Base-by-base conservation (phyloP, 495 filamentous ascomycete species). In the Wilcoxina mikolae region DNA sequence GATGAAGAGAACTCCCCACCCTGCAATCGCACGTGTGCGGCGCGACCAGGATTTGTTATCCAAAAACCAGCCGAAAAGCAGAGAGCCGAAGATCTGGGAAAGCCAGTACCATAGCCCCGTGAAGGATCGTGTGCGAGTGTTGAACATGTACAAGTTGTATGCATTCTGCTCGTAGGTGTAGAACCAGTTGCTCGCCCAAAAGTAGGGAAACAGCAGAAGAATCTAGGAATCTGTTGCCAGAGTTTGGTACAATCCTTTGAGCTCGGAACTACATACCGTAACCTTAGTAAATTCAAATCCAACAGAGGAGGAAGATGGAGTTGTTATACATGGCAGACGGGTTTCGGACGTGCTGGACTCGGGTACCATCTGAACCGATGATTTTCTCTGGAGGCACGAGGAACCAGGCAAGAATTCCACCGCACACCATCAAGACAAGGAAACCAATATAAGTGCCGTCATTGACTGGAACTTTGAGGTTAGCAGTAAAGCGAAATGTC, bases 361-460 rank as follows among this genome's bases (percentile, higher is more conserved):
- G 63, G n/a, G 82, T 84, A 20, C 87, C 87, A 67, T 95, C 89
- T 10, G 76, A 73, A 56, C 90, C 85, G 60, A 84, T 72, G 58
- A 96, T 76, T 48, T 81, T 73, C 55, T 82, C 79, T 53, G 85
- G 84, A 60, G 91, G 79, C 54, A 78, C 78, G 17, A 96, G 76
- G 53, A 72, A 70, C 60, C 83, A 78, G 18, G 84, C 78, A 1
- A 94, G 74, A 31, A 76, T 57, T 48, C 86, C 87, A 51, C 90
- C 90, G 43, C 74, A 33, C 15, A 83, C 69, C 78, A 91, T 94
- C 50, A 95, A 78, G 52, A 94, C 78, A 44, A 95, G 77, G 74
- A 96, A 94, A 43, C 81, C 90, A 53, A 89, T 75, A 62, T 95
- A 96, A 46, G 89, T 95, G 48, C 87, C 87, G 67, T 89, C 81